phyloP scores from a whole-genome alignment of 192 early-diverging fungal genomes.

The Geranomyces michiganensis region DNA sequence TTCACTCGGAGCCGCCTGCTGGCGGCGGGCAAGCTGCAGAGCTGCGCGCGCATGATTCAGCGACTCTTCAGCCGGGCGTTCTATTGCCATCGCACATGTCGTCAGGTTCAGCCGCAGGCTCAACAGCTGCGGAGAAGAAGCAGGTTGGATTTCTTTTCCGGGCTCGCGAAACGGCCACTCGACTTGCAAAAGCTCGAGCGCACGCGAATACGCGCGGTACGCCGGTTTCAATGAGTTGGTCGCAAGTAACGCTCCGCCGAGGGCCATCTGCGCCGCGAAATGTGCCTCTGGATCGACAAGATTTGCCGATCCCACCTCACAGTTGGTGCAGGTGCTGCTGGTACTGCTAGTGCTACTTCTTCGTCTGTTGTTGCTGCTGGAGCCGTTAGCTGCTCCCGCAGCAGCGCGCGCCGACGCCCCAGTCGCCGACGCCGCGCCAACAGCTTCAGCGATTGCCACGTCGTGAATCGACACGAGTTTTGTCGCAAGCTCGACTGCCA shows the following conservation, averaged over 20 bases:
- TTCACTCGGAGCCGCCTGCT: not conserved
- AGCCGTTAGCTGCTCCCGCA: not conserved
- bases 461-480: conserved; percentile 30
- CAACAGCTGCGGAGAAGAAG: not conserved
- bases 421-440: not conserved
- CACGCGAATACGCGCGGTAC: not conserved
- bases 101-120: not conserved
- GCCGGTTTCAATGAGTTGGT: not conserved
- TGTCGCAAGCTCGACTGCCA: conserved; percentile 25
- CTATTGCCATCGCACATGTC: not conserved
- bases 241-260: conserved; percentile 16
- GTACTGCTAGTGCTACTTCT: too few relatives aligned
- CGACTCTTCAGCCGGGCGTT: not conserved
- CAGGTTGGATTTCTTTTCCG: not conserved
- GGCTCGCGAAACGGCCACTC: conserved; percentile 22
- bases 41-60: conserved; percentile 3
- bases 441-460: conserved; percentile 25
- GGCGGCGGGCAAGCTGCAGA: not conserved
- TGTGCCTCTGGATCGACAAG: conserved; percentile 10
- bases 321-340: too few relatives aligned
- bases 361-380: not conserved
- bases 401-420: not conserved
- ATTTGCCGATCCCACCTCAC: too few relatives aligned
- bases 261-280: conserved; percentile 1
- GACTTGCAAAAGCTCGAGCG: conserved; percentile 24